Evolutionary conservation across 2,329 filamentous ascomycete species (phyloP).

Genomic region (Fonsecaea multimorphosa): DNA sequence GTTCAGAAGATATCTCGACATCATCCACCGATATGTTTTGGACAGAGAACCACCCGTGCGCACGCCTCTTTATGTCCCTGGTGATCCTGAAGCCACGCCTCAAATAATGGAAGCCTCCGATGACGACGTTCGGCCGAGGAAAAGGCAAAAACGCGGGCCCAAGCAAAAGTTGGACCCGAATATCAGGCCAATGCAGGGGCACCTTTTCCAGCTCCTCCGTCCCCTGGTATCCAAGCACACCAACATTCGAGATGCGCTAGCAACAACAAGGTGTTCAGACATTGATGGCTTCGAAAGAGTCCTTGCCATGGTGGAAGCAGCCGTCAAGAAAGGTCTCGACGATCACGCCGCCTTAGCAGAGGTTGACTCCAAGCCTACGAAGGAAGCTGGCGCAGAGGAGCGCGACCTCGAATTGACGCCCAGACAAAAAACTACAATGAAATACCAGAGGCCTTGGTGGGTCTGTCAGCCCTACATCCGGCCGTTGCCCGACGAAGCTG

Average conservation of each 20-base stretch:
- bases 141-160: constrained; percentile 51
- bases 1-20: constrained; percentile 85
- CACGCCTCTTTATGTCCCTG: constrained; percentile 74
- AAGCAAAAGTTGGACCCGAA: constrained; percentile 61
- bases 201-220: constrained; percentile 89
- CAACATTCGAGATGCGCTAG: constrained; percentile 83
- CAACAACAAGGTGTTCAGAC: constrained; percentile 70
- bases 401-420: constrained; percentile 35
- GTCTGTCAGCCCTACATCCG: constrained; percentile 85
- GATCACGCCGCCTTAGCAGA: constrained; percentile 22
- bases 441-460: constrained; percentile 86
- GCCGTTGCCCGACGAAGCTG: constrained; percentile 83
- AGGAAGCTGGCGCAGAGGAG: constrained; percentile 62
- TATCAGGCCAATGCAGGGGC: constrained; percentile 81
- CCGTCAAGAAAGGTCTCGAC: constrained; percentile 60
- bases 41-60: constrained; percentile 69
- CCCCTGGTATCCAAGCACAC: constrained; percentile 81
- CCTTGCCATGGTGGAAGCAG: constrained; percentile 74
- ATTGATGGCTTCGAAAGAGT: constrained; percentile 79
- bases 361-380: constrained; percentile 38
- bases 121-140: constrained; percentile 35
- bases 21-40: constrained; percentile 79
- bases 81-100: constrained; percentile 47
- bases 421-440: constrained; percentile 64
- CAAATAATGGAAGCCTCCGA: background rate